Base-by-base conservation (phyloP, 169 alveolate genomes). In the Eimeria zaria region DNA sequence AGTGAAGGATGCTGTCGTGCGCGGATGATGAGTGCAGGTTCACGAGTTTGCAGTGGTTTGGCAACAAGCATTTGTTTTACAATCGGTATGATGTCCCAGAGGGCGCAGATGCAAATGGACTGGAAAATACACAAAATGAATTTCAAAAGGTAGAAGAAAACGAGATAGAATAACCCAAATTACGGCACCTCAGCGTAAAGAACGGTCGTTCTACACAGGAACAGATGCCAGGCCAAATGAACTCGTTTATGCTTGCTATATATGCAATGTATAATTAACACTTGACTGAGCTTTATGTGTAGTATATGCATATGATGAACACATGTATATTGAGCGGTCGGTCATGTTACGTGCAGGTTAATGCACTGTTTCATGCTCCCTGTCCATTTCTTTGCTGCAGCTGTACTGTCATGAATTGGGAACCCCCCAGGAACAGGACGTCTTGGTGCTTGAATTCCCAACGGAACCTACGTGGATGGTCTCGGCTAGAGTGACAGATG, bases 361-460 rank as follows among this genome's bases (percentile, higher is more conserved):
- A 24, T 44, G 69, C 22, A 18, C 48, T 36, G 9, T n/a, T 73
- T 73, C 18, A 16, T 11, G 18, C 51, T 27, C 48, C 88, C 1
- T 53, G 5, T 53, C 62, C 51, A 58, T n/a, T 30, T 16, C 8
- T 69, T 64, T 22, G 22, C 24, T 30, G 3, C 81, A 90, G 95
- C 30, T 74, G 41, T 91, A 76, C 73, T 91, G 74, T 69, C 96
- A 91, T 64, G 33, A 76, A 48, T 53, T 91, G 85, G 91, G 91
- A n/a, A 91, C 91, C 27, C 71, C 89, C 33, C 96, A 91, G 69
- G 41, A 9, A 16, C 58, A 76, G 53, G 96, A 91, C 71, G 80
- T 91, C 20, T 85, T 76, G 83, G 67, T 76, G 76, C 90, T 76
- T 9, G 67, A 60, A 7, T 78, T 78, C 67, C 96, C 96, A 6